phyloP scores from a whole-genome alignment of 1,284 basidiomycete species.

The Ceratobasidium theobromae region DNA sequence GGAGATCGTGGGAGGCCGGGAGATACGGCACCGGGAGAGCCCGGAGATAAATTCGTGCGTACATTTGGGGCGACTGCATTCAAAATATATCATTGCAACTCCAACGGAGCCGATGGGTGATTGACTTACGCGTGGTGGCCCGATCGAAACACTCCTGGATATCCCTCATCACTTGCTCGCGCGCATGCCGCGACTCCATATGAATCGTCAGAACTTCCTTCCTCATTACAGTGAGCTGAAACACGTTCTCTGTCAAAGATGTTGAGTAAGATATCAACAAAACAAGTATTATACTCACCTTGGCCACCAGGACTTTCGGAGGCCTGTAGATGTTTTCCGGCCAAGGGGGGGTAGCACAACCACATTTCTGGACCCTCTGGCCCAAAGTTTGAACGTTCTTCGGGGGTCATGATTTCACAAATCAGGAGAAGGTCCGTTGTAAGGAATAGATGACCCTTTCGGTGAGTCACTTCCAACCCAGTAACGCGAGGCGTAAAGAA shows the following conservation, averaged over 20 bases:
- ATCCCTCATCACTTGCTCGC: slow-evolving; percentile 71
- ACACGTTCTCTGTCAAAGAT: slow-evolving; percentile 56
- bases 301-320: slow-evolving; percentile 56
- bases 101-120: neutral
- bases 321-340: slow-evolving; percentile 89
- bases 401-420: slow-evolving; percentile 75
- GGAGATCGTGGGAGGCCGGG: slow-evolving; percentile 24
- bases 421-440: slow-evolving; percentile 91
- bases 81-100: slow-evolving; percentile 37
- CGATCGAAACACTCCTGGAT: slow-evolving; percentile 85
- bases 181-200: slow-evolving; percentile 59
- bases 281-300: slow-evolving; percentile 38
- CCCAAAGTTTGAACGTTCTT: slow-evolving; percentile 50
- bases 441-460: slow-evolving; percentile 81
- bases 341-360: slow-evolving; percentile 92
- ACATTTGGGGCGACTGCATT: slow-evolving; percentile 35
- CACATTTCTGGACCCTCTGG: slow-evolving; percentile 77
- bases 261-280: slow-evolving; percentile 22
- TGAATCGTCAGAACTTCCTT: slow-evolving; percentile 82
- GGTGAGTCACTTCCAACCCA: slow-evolving; percentile 70
- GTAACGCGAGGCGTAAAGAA: slow-evolving; percentile 78
- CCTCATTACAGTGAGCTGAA: slow-evolving; percentile 83
- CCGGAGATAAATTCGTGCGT: slow-evolving; percentile 6
- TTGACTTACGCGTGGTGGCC: slow-evolving; percentile 64
- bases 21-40: slow-evolving; percentile 17